A percentile compares a stretch with the other conserved stretches of the same genome.
phyloP scores from a whole-genome alignment of 306 rosid species.

The Astragalus glycyphyllos region DNA sequence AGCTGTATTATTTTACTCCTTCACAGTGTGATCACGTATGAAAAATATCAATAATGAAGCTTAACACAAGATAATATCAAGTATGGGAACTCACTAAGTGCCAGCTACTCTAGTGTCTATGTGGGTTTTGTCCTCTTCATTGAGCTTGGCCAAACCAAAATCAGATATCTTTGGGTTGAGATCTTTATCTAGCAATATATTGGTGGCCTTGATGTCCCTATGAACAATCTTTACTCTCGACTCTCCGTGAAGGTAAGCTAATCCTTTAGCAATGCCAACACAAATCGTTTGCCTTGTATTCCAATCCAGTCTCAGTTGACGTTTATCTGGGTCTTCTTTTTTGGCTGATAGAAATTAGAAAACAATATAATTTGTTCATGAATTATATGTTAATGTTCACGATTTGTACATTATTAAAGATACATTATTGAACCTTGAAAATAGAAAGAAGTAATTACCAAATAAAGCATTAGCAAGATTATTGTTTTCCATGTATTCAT shows the following conservation, averaged over 20 bases:
- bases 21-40: not conserved
- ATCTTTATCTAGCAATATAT: conserved; percentile 67
- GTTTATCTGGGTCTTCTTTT: conserved; percentile 42
- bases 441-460: conserved; percentile 45
- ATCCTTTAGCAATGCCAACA: conserved; percentile 65
- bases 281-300: conserved; percentile 61
- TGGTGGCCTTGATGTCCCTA: conserved; percentile 75
- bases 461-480: conserved; percentile 60
- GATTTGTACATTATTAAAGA: not conserved
- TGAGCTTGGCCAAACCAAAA: conserved; percentile 70
- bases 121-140: conserved; percentile 67
- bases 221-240: conserved; percentile 75
- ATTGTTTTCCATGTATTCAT: conserved; percentile 69
- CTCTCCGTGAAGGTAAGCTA: conserved; percentile 74
- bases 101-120: conserved; percentile 65
- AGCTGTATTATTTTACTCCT: not conserved
- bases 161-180: conserved; percentile 68
- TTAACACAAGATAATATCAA: conserved; percentile 12
- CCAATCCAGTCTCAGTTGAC: conserved; percentile 54
- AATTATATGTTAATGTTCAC: not conserved
- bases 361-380: conserved; percentile 2
- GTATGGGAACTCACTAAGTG: conserved; percentile 52
- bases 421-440: not conserved
- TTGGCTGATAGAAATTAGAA: conserved; percentile 29
- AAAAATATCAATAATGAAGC: not conserved